Evolutionary conservation across 768 basidiomycete species (phyloP).

Genomic region (Boletellus ananiceps): DNA sequence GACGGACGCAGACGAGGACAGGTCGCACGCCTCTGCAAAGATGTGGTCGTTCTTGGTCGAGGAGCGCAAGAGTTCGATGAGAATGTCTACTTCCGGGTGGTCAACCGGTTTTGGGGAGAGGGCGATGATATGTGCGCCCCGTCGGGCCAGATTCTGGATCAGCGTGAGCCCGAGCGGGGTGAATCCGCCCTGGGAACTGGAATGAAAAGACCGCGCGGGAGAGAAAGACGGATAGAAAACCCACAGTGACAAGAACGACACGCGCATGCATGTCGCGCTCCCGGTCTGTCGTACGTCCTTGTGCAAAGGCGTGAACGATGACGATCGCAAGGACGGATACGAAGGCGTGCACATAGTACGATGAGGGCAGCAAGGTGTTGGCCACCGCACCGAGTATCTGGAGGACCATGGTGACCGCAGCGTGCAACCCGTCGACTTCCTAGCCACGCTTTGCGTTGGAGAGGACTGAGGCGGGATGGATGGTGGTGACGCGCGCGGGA

Average conservation of each 20-base stretch:
- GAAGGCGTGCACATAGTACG: conserved; percentile 53
- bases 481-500: not conserved
- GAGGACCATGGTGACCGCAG: conserved; percentile 44
- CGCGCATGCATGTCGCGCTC: conserved; percentile 75
- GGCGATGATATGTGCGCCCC: conserved; percentile 78
- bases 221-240: conserved; percentile 14
- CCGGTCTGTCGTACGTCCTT: conserved; percentile 65
- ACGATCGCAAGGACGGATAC: conserved; percentile 42
- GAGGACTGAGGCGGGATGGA: not conserved
- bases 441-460: too few species aligned
- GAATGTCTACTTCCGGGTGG: conserved; percentile 44
- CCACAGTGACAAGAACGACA: conserved; percentile 65
- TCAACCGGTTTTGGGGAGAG: conserved; percentile 58
- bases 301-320: conserved; percentile 54
- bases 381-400: conserved; percentile 40
- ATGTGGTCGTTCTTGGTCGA: conserved; percentile 72
- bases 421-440: too few species aligned
- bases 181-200: conserved; percentile 56
- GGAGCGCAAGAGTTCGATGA: conserved; percentile 62
- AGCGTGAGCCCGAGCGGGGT: conserved; percentile 68
- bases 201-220: not conserved
- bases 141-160: conserved; percentile 59
- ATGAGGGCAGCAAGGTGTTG: conserved; percentile 45
- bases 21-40: conserved; percentile 75
- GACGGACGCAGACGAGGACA: conserved; percentile 61